Evolutionary conservation across 169 alveolate species (phyloP), one percentile per base, ranked within the genome.

Genomic region (Cryptosporidium muris): DNA sequence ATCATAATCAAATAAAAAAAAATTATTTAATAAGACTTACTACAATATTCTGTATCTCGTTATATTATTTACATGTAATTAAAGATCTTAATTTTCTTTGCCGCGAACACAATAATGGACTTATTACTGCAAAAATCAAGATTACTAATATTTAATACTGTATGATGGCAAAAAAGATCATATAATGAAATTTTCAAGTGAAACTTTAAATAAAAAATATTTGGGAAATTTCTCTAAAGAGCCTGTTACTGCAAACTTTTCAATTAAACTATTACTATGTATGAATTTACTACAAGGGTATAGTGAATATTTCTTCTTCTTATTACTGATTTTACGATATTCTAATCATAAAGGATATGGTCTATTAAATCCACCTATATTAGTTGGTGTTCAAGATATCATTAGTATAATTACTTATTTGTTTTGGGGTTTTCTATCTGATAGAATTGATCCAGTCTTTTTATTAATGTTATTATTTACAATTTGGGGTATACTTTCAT

Each of bases 201-300:
- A 25, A 25, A 25, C 0, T 25, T 25, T 25, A 25, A 25, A 25
- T 25, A 25, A 25, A 25, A 25, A 25, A 25, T 25, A 25, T 25
- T 25, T 25, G 25, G 25, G 25, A 25, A 25, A 25, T 25, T 25
- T 25, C 0, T 25, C 63, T 53, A 53, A 53, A 9, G 34, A 53
- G 5, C 1, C 14, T 53, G 63, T 2, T 11, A 12, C 66, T 5
- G 12, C 42, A n/a, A 52, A 52, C 0, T 11, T 14, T 1, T 74
- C 74, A 16, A 47, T 74, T 12, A 74, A 38, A 51, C 60, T 74
- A 6, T 40, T 60, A 62, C 64, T 74, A 7, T 56, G 54, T 38
- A 62, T 62, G 74, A 37, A 68, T 47, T 25, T 74, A 36, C 9
- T 74, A 58, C 85, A 74, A 42, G 85, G 85, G 38, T 74, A 58